Conservation (phyloP, 805 yeast species). For the Monosporozyma unispora region DNA sequence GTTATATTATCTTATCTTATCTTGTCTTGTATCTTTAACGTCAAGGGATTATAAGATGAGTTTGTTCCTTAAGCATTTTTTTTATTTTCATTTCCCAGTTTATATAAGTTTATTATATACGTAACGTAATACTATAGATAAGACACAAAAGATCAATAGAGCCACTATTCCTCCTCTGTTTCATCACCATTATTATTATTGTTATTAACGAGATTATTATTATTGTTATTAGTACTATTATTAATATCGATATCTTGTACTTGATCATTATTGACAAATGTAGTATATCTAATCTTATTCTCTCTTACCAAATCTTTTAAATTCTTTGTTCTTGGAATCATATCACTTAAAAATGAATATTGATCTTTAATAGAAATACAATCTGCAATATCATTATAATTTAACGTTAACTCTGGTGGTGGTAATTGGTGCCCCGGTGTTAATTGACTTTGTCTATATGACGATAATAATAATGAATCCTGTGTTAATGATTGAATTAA, state of each 20-base stretch:
- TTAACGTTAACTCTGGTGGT: slow-evolving; percentile 4
- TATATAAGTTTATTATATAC: too few species aligned
- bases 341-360: slow-evolving; percentile 19
- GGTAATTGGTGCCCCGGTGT: neutral
- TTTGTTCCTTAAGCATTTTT: too few species aligned
- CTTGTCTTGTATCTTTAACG: too few species aligned
- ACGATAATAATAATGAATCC: slow-evolving; percentile 10
- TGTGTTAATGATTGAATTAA: slow-evolving; percentile 17
- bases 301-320: slow-evolving; percentile 18
- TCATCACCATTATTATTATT: too few species aligned
- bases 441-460: slow-evolving; percentile 12
- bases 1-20: neutral
- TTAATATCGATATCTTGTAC: neutral
- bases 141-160: too few species aligned
- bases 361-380: slow-evolving; percentile 13
- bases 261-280: slow-evolving; percentile 1
- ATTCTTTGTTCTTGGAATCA: slow-evolving; percentile 20
- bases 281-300: slow-evolving; percentile 23
- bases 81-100: too few species aligned
- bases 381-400: slow-evolving; percentile 20
- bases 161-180: slow-evolving; percentile 1
- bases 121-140: too few species aligned
- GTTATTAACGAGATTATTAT: too few species aligned
- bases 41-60: too few species aligned
- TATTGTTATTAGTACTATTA: too few species aligned